Conservation (phyloP, 2,329 filamentous ascomycete genomes). For the Plectosphaerella cucumerina region DNA sequence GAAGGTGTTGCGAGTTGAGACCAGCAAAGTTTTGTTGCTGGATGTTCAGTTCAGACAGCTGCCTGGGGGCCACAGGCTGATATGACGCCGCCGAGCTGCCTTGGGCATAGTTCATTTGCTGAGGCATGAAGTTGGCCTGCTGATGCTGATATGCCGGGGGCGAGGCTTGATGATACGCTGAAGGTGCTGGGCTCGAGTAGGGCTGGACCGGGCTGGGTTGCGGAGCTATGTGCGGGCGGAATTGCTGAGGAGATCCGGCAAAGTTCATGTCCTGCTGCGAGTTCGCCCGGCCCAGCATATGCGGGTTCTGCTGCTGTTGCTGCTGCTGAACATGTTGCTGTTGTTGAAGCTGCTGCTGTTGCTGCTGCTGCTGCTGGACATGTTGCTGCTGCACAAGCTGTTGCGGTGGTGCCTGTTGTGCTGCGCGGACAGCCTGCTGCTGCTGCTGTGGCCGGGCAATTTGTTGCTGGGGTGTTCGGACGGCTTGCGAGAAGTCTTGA, state of each 20-base stretch:
- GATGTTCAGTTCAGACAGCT: constrained; percentile 3
- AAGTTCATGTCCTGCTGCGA: constrained; percentile 8
- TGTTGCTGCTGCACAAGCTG: constrained; percentile 20
- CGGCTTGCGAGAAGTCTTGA: constrained; percentile 20
- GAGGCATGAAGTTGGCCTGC: constrained; percentile 11
- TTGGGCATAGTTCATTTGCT: constrained; percentile 9
- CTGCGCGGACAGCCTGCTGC: constrained; percentile 13
- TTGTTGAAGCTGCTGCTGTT: constrained; percentile 17
- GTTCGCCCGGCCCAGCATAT: not conserved
- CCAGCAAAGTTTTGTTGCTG: not conserved
- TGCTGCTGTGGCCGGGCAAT: constrained; percentile 6
- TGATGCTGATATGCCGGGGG: constrained; percentile 5
- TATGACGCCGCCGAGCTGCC: constrained; percentile 1
- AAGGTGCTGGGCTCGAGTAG: constrained; percentile 8
- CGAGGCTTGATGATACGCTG: constrained; percentile 8
- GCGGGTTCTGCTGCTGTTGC: constrained; percentile 9
- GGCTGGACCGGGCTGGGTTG: not conserved
- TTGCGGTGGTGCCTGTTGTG: constrained; percentile 15
- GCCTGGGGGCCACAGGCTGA: constrained; percentile 7
- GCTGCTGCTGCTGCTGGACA: constrained; percentile 6
- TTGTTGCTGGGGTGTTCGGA: constrained; percentile 16
- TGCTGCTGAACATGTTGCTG: constrained; percentile 13
- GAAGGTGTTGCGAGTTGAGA: too few relatives aligned
- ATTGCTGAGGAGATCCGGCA: constrained; percentile 12
- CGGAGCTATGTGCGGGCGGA: constrained; percentile 1